phyloP scores from a whole-genome alignment of 495 filamentous ascomycete genomes.

The Xylaria acuta region DNA sequence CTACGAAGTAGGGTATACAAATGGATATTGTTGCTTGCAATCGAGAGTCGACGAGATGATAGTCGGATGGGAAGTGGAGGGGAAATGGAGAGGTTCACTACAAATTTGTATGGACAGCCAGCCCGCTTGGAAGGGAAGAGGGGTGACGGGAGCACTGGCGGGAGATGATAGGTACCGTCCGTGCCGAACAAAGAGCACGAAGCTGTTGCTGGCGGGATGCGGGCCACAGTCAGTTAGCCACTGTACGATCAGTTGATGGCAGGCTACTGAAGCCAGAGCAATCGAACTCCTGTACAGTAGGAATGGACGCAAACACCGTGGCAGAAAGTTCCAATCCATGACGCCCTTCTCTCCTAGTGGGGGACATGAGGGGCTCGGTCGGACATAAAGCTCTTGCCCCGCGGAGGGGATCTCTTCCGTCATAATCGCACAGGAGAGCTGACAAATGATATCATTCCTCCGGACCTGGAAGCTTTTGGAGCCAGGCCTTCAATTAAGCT shows the following conservation, averaged over 20 bases:
- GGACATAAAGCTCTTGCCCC: constrained; percentile 29
- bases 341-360: constrained; percentile 23
- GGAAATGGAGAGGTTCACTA: constrained; percentile 26
- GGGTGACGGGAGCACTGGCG: constrained; percentile 20
- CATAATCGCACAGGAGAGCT: constrained; percentile 34
- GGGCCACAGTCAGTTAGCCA: not conserved
- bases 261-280: not conserved
- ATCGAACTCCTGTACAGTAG: not conserved
- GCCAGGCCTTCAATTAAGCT: not conserved
- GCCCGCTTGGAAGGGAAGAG: constrained; percentile 24
- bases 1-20: constrained; percentile 21
- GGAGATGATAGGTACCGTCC: constrained; percentile 1
- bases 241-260: constrained; percentile 2
- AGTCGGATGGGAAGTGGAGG: constrained; percentile 28
- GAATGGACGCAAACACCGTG: not conserved
- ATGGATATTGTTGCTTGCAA: constrained; percentile 28
- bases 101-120: constrained; percentile 40
- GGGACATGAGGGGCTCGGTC: constrained; percentile 13
- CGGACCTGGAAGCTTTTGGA: constrained; percentile 3
- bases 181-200: not conserved
- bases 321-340: constrained; percentile 23
- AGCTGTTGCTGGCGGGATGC: not conserved
- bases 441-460: constrained; percentile 43
- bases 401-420: constrained; percentile 34
- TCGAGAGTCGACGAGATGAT: constrained; percentile 27